These are phyloP conservation scores for Spatholobus suberectus DNA, from an alignment of 306 rosid species.

Conservation along the genomic window DNA sequence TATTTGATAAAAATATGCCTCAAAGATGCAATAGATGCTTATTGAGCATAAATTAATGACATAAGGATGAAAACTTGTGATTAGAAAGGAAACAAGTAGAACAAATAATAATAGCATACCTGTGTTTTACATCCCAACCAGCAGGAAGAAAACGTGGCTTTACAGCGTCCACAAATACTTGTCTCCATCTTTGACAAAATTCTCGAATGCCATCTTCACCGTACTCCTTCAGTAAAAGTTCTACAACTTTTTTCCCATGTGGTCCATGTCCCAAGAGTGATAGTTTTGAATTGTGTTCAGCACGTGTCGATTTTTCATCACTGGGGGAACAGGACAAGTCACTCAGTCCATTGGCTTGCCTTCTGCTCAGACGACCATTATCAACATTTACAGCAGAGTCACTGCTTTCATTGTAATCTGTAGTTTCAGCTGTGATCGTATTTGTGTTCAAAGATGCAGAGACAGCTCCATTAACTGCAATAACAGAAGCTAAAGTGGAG, in stretches of 20 bases:
- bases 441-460: conserved; percentile 39
- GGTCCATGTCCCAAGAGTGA: conserved; percentile 97
- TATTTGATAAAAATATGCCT: background rate
- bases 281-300: conserved; percentile 63
- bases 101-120: conserved; percentile 55
- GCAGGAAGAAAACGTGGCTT: conserved; percentile 88
- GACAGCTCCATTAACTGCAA: conserved; percentile 47
- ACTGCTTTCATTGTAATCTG: conserved; percentile 35
- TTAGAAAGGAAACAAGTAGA: conserved; percentile 9
- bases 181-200: conserved; percentile 96
- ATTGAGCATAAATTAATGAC: conserved; percentile 9
- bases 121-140: conserved; percentile 96
- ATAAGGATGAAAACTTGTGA: background rate
- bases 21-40: conserved; percentile 14
- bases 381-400: conserved; percentile 43
- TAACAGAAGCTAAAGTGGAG: conserved; percentile 44
- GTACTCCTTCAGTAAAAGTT: conserved; percentile 67
- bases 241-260: conserved; percentile 93
- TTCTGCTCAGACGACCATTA: conserved; percentile 31
- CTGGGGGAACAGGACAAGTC: conserved; percentile 27
- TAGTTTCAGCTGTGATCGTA: conserved; percentile 33
- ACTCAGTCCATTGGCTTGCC: conserved; percentile 44
- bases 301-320: conserved; percentile 44
- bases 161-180: conserved; percentile 79
- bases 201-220: conserved; percentile 78